Conservation (phyloP, 2,329 filamentous ascomycete species). For the Exophiala lecanii-corni region DNA sequence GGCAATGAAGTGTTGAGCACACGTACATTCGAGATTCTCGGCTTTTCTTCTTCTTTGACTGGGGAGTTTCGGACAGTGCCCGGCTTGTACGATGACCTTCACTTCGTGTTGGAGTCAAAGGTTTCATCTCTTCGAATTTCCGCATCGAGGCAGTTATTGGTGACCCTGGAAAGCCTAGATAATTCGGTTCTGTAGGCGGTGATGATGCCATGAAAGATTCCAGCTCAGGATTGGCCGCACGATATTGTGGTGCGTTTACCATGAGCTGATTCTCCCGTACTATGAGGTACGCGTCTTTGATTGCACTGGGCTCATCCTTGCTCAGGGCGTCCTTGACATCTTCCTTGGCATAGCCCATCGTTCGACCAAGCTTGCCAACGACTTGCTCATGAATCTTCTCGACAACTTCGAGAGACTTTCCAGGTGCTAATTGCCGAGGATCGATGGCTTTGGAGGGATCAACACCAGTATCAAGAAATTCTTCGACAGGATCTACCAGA, state of each 20-base stretch:
- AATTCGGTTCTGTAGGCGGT: slow-evolving; percentile 44
- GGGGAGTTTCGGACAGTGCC: slow-evolving; percentile 25
- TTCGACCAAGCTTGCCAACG: slow-evolving; percentile 92
- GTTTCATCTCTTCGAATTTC: slow-evolving; percentile 18
- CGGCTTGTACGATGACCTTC: slow-evolving; percentile 21
- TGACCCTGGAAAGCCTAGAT: slow-evolving; percentile 27
- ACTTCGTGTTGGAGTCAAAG: slow-evolving; percentile 20
- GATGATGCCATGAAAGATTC: slow-evolving; percentile 54
- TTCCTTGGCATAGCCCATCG: slow-evolving; percentile 92
- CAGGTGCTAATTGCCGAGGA: slow-evolving; percentile 72
- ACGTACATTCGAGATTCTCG: slow-evolving; percentile 77
- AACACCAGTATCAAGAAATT: slow-evolving; percentile 90
- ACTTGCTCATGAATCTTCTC: slow-evolving; percentile 89
- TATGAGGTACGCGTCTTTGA: slow-evolving; percentile 98
- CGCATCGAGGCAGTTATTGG: slow-evolving; percentile 14
- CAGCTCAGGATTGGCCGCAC: slow-evolving; percentile 40
- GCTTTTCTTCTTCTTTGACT: slow-evolving; percentile 36
- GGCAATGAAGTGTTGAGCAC: slow-evolving; percentile 88
- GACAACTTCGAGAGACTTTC: slow-evolving; percentile 71
- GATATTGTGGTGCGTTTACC: slow-evolving; percentile 54
- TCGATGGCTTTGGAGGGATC: slow-evolving; percentile 89
- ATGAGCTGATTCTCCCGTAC: slow-evolving; percentile 97
- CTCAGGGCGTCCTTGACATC: slow-evolving; percentile 93
- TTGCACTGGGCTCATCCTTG: slow-evolving; percentile 89
- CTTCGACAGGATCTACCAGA: slow-evolving; percentile 78